phyloP scores from a whole-genome alignment of 371 early-diverging fungal genomes.

The Saksenaea vasiformis region DNA sequence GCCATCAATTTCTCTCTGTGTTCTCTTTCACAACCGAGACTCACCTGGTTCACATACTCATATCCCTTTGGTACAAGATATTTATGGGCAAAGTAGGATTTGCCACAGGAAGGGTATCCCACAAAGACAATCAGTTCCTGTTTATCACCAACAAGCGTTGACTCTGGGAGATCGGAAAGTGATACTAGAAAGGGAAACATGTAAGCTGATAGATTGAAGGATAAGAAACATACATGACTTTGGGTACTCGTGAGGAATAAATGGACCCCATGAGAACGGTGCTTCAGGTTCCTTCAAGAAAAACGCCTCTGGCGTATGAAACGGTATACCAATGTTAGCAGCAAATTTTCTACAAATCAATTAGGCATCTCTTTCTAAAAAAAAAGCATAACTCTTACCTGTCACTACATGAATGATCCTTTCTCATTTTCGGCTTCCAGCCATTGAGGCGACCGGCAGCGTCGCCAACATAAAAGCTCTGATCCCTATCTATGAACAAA shows the following conservation, averaged over 20 bases:
- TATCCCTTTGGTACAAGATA: conserved; percentile 68
- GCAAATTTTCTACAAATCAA: conserved; percentile 80
- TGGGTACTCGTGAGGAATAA: conserved; percentile 56
- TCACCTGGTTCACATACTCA: conserved; percentile 79
- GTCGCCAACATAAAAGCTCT: conserved; percentile 87
- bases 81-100: conserved; percentile 70
- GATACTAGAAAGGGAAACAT: conserved; percentile 8
- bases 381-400: conserved; percentile 32
- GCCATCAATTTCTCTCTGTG: neutral
- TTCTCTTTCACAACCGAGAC: neutral
- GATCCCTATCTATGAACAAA: conserved; percentile 35
- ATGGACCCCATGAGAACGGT: conserved; percentile 51
- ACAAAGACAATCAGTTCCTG: conserved; percentile 76
- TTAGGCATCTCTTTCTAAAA: neutral
- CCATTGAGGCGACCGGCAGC: conserved; percentile 82
- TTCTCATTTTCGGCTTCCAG: conserved; percentile 59
- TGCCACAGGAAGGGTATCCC: conserved; percentile 90
- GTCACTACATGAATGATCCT: conserved; percentile 84
- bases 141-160: conserved; percentile 34
- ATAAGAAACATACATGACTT: conserved; percentile 21
- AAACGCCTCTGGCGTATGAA: conserved; percentile 85
- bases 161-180: conserved; percentile 24
- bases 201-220: neutral
- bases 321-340: conserved; percentile 67
- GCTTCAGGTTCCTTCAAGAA: conserved; percentile 60